Conservation (phyloP, 2,329 filamentous ascomycete species). For the Xylaria sp. region DNA sequence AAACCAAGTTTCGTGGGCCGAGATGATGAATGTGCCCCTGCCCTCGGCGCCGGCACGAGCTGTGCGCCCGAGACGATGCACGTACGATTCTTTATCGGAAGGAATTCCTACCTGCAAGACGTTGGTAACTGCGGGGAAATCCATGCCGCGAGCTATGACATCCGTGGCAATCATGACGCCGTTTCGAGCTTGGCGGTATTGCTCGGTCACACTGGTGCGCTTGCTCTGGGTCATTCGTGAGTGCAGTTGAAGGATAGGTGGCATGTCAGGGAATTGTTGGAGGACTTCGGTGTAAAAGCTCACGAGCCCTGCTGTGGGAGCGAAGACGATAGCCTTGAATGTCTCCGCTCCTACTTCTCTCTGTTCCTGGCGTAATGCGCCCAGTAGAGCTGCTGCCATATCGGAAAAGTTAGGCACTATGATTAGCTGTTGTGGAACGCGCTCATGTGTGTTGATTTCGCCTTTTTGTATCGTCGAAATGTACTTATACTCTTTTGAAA, state of each 20-base stretch:
- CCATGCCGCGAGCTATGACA: constrained; percentile 74
- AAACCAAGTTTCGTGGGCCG: constrained; percentile 57
- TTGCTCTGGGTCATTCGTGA: constrained; percentile 57
- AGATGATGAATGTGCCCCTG: constrained; percentile 65
- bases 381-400: constrained; percentile 63
- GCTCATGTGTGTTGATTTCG: constrained; percentile 77
- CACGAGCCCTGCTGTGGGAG: constrained; percentile 63
- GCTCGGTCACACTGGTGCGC: constrained; percentile 64
- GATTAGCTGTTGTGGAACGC: constrained; percentile 75
- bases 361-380: constrained; percentile 57
- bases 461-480: constrained; percentile 79
- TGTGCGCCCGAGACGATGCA: constrained; percentile 71
- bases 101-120: constrained; percentile 69
- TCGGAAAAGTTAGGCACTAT: constrained; percentile 72
- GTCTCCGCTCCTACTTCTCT: constrained; percentile 45
- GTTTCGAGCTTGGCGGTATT: constrained; percentile 58
- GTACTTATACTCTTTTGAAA: constrained; percentile 76
- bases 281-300: constrained; percentile 58
- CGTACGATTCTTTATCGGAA: constrained; percentile 65
- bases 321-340: constrained; percentile 88
- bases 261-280: constrained; percentile 46
- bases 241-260: constrained; percentile 54
- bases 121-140: constrained; percentile 71
- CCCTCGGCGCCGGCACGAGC: constrained; percentile 68
- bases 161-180: constrained; percentile 71